Conservation (phyloP, 257 asterid genomes). For the Solanum paucissectum region DNA sequence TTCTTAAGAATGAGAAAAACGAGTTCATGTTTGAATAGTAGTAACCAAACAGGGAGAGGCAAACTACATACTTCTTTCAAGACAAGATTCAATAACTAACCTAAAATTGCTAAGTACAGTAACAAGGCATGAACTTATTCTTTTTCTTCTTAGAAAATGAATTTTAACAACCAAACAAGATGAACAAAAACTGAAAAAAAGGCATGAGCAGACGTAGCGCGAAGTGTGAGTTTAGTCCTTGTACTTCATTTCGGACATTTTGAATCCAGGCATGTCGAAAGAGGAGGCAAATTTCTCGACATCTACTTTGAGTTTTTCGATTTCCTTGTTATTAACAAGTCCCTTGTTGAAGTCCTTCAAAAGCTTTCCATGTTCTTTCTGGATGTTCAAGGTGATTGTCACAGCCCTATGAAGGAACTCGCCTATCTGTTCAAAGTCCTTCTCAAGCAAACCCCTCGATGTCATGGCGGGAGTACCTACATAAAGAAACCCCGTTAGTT, state of each 20-base stretch:
- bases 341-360: conserved; percentile 96
- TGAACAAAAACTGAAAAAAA: background rate
- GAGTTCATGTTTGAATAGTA: background rate
- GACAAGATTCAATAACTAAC: background rate
- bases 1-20: background rate
- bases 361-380: conserved; percentile 80
- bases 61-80: background rate
- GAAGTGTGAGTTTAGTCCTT: conserved; percentile 27
- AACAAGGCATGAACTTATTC: background rate
- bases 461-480: conserved; percentile 98
- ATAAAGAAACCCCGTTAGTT: background rate
- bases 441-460: conserved; percentile 85
- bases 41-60: background rate
- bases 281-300: conserved; percentile 77
- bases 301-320: conserved; percentile 87
- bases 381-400: conserved; percentile 64
- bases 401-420: conserved; percentile 95
- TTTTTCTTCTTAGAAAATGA: background rate
- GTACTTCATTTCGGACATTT: conserved; percentile 88
- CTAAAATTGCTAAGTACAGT: background rate
- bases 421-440: conserved; percentile 91
- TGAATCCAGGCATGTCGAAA: conserved; percentile 92
- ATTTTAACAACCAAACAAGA: background rate
- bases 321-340: conserved; percentile 68
- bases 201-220: background rate